Evolutionary conservation across 2,329 filamentous ascomycete genomes (phyloP).

Genomic region (Calonectria hawksworthii): DNA sequence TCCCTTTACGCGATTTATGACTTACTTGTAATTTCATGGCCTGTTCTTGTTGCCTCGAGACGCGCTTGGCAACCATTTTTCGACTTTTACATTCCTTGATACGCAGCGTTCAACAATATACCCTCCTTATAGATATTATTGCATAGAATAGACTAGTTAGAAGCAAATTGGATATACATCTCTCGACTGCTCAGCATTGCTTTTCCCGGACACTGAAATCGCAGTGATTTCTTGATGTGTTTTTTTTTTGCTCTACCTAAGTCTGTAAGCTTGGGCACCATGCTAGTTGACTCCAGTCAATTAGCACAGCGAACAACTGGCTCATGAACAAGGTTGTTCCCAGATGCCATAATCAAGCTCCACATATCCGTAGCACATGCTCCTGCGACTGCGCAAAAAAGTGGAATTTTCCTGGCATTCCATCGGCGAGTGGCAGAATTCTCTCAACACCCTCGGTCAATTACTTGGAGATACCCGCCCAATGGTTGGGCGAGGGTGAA

Average conservation of each 20-base stretch:
- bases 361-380: not conserved
- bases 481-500: too few species aligned
- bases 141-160: not conserved
- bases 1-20: not conserved
- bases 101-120: constrained; percentile 7
- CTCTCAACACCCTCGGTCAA: not conserved
- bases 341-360: not conserved
- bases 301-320: not conserved
- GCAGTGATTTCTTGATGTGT: not conserved
- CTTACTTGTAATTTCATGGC: not conserved
- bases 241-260: not conserved
- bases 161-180: not conserved
- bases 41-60: not conserved
- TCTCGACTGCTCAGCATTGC: not conserved
- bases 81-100: constrained; percentile 2
- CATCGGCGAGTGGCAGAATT: not conserved
- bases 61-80: not conserved
- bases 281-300: not conserved
- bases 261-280: too few species aligned
- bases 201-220: too few species aligned
- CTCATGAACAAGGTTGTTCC: not conserved
- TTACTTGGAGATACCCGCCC: too few species aligned
- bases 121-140: constrained; percentile 7
- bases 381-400: not conserved
- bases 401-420: not conserved